Evolutionary conservation across 345 rosid genomes (phyloP), one percentile per base, ranked within the genome.

Genomic region (Streptanthus diversifolius): DNA sequence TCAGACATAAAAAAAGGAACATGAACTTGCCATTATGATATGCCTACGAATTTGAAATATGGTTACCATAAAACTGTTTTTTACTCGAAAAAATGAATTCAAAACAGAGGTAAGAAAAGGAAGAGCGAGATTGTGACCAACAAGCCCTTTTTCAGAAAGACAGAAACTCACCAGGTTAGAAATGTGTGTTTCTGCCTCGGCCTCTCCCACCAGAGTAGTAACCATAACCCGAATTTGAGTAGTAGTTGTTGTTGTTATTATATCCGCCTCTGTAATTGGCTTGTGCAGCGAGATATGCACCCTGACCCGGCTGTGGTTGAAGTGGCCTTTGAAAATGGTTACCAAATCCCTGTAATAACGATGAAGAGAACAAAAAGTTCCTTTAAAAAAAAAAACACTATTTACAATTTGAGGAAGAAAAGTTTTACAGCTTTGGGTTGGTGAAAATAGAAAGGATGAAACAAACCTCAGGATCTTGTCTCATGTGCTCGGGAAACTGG

Each of bases 401-500:
- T 27, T 10, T 54, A 18, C 21, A 8, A 63, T 43, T 43, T 53
- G 52, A 44, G 19, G 53, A 3, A 52, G 63, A 59, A 44, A 3
- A 17, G 64, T 32, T 75, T 68, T 5, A 25, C 12, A 61, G 10
- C 54, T 66, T 49, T 5, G 1, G 3, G 22, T 63, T 22, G 19
- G 36, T 63, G 18, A 3, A 33, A 8, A 21, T 30, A 72, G 43
- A 61, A 41, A 29, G 9, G 29, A 29, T n/a, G 33, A 66, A 60
- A 71, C 68, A 57, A 76, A 90, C 98, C 96, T 85, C 92, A 3
- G 90, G 83, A 81, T 84, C 85, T 53, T 83, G 75, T 78, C 84
- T 88, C 90, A 80, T 72, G 73, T 85, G 98, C 79, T 90, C 91
- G 0, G 95, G 87, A 80, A 87, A 87, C 73, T 77, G 86, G 7